Percentiles rank a stretch among this genome's conserved stretches.
These are phyloP conservation scores for Arthrobotrys sinensis DNA, from an alignment of 2,329 filamentous ascomycete genomes.

Conservation along the genomic window DNA sequence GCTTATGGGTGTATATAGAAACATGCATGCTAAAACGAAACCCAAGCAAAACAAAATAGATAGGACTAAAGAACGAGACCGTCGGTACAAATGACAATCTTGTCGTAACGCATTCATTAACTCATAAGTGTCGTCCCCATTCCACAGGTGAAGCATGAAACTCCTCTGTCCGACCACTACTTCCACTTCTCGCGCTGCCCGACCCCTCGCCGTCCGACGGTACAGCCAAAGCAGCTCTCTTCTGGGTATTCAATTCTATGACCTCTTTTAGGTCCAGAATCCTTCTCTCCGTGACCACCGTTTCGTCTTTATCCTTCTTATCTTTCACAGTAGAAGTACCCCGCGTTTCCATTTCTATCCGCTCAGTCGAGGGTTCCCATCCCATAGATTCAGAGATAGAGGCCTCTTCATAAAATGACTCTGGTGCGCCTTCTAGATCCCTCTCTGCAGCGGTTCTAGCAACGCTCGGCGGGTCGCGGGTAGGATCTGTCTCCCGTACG, in stretches of 20 bases:
- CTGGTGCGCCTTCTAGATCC: conserved; percentile 7
- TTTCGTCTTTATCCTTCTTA: not conserved
- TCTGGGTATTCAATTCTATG: not conserved
- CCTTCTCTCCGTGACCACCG: conserved; percentile 9
- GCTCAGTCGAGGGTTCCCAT: conserved; percentile 4
- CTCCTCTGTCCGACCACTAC: conserved; percentile 16
- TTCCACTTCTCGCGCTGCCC: conserved; percentile 8
- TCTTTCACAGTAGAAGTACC: not conserved
- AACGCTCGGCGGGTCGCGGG: not conserved
- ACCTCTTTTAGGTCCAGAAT: conserved; percentile 13
- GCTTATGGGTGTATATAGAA: not conserved
- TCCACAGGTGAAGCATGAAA: conserved; percentile 29
- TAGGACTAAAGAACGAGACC: not conserved
- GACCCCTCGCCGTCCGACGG: not conserved
- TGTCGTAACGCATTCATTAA: conserved; percentile 2
- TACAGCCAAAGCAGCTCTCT: not conserved
- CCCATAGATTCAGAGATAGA: conserved; percentile 7
- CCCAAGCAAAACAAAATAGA: not conserved
- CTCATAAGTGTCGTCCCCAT: conserved; percentile 26
- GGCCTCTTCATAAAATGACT: conserved; percentile 16
- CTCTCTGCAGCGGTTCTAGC: not conserved
- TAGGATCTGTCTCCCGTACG: conserved; percentile 22
- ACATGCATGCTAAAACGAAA: not conserved
- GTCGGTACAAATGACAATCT: not conserved
- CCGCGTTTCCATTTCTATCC: conserved; percentile 12